Evolutionary conservation across 495 filamentous ascomycete genomes (phyloP), one percentile per base, ranked within the genome.

Genomic region (Melanomma pulvis-pyrius): DNA sequence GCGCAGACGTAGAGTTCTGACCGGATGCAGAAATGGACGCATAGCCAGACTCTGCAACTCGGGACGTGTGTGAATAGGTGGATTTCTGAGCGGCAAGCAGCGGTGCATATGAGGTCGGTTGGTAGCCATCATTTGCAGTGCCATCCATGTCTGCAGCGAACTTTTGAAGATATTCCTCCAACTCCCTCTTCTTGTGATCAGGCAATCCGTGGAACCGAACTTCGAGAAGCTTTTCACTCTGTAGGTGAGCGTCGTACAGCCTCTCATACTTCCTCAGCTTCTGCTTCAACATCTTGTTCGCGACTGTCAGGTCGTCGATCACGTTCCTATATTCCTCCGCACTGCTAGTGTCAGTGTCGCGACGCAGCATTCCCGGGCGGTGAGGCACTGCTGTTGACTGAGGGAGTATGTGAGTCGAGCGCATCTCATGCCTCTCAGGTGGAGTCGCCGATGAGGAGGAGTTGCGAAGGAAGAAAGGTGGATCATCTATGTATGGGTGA

Each of bases 171-270:
- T 83, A 83, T n/a, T 86, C 81, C 72, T 93, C 90, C 32, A 93
- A 75, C 68, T 93, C 89, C 28, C 85, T 80, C 70, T 88, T 91
- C 75, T 88, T 90, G 41, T 82, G 78, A 29, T 76, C 74, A 7
- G 87, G 81, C 34, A 93, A 75, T 2, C 84, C 85, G 71, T 92
- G 88, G 32, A 92, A 79, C 67, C 87, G 84, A 50, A 93, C 83
- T 72, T 93, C 91, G 67, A 93, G 91, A 2, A 93, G 77, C 66
- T 87, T 90, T 19, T 93, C 90, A 30, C 80, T 73, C 28, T 83
- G 74, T 56, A 91, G 74, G 63, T 85, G 81, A 32, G 83, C 77
- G 32, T 84, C 83, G 13, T 88, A 83, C 61, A 84, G 72, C 51
- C 82, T 85, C 72, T 88, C 87, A 64, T 89, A 88, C 58, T 85